phyloP scores from a whole-genome alignment of 2,329 filamentous ascomycete genomes.

The Ascochyta rabiei region DNA sequence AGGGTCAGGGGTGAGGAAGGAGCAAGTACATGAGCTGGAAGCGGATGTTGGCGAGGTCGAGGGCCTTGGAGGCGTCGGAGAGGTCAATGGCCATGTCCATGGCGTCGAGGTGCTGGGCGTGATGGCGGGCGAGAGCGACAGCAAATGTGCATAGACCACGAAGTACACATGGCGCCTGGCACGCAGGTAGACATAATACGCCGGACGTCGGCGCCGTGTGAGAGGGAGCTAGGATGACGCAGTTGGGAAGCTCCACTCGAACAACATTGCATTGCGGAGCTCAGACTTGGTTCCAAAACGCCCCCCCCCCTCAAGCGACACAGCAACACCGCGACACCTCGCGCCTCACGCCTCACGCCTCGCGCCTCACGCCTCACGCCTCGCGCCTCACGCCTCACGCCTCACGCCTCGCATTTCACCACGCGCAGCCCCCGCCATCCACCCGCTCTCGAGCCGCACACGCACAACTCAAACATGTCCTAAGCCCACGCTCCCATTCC shows the following conservation, averaged over 20 bases:
- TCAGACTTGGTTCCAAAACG: neutral
- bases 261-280: neutral
- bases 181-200: neutral
- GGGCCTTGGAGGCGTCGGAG: constrained; percentile 79
- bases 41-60: constrained; percentile 90
- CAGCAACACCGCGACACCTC: neutral
- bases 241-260: constrained; percentile 9
- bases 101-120: constrained; percentile 18
- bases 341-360: neutral
- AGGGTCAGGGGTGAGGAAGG: neutral
- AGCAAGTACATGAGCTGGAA: constrained; percentile 85
- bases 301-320: too few species aligned
- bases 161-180: neutral
- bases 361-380: neutral
- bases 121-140: neutral
- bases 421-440: neutral
- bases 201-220: neutral
- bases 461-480: neutral
- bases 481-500: neutral
- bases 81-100: constrained; percentile 95
- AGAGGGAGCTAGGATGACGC: constrained; percentile 26
- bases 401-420: neutral
- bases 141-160: neutral
- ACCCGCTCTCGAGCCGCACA: neutral
- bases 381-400: neutral